phyloP scores from a whole-genome alignment of 495 filamentous ascomycete species.

The Bombardia bombarda region DNA sequence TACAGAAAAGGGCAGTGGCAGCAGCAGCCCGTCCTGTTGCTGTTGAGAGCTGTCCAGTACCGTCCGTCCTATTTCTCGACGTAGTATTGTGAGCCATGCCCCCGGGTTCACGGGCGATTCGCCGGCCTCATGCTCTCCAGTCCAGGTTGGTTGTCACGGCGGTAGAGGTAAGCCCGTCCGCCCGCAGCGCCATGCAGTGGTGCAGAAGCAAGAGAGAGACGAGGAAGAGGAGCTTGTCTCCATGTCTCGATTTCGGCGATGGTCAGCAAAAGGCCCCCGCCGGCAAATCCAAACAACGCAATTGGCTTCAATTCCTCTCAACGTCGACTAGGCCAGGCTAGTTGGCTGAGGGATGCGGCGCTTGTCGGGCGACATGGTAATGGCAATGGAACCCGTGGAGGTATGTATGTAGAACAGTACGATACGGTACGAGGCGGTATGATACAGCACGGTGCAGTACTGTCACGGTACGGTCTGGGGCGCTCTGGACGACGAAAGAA shows the following conservation, averaged over 20 bases:
- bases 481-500: too few relatives aligned
- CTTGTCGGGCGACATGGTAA: conserved; percentile 4
- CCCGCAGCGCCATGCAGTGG: too few relatives aligned
- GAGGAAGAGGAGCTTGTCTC: background rate
- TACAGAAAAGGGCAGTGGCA: background rate
- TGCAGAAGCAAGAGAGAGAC: conserved; percentile 2
- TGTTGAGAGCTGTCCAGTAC: background rate
- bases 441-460: conserved; percentile 4
- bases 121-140: too few relatives aligned
- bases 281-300: conserved; percentile 24
- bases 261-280: conserved; percentile 3
- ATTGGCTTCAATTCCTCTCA: conserved; percentile 16
- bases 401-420: conserved; percentile 1
- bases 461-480: too few relatives aligned
- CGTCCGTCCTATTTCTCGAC: too few relatives aligned
- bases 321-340: conserved; percentile 12
- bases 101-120: conserved; percentile 21
- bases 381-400: too few relatives aligned
- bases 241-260: background rate
- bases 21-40: background rate
- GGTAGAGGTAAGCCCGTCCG: too few relatives aligned
- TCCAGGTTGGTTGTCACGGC: too few relatives aligned
- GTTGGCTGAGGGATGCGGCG: conserved; percentile 11
- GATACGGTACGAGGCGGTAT: background rate
- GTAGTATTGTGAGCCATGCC: conserved; percentile 11